These are phyloP conservation scores for Mollisiaceae sp. DNA, from an alignment of 2,329 filamentous ascomycete species.

Conservation along the genomic window DNA sequence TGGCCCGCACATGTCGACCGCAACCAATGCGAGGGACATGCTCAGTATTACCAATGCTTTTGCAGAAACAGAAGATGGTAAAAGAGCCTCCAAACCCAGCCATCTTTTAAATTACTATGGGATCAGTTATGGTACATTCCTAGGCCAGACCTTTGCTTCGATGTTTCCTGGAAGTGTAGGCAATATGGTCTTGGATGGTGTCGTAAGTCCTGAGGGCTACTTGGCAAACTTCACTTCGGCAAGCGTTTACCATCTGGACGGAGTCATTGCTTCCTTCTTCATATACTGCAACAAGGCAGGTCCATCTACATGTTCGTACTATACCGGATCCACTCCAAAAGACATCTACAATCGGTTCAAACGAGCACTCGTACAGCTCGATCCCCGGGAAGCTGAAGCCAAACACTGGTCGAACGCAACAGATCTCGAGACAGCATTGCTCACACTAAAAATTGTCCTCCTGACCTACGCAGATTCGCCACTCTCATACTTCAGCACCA, in stretches of 20 bases:
- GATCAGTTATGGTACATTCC: conserved; percentile 53
- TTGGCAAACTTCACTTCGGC: conserved; percentile 45
- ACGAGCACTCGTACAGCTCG: no score
- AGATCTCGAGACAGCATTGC: no score
- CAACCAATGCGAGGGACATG: conserved; percentile 42
- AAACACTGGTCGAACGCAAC: no score
- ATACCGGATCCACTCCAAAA: conserved; percentile 23
- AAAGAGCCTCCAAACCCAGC: conserved; percentile 14
- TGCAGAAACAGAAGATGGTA: conserved; percentile 26
- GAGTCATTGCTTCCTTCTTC: conserved; percentile 35
- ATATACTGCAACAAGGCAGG: conserved; percentile 44
- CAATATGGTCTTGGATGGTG: conserved; percentile 44
- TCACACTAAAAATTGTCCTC: no score
- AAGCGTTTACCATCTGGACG: conserved; percentile 31
- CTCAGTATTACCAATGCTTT: conserved; percentile 41
- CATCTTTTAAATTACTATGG: conserved; percentile 52
- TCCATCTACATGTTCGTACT: conserved; percentile 28
- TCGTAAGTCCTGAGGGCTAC: conserved; percentile 35
- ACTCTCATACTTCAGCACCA: no score
- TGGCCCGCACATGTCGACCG: conserved; percentile 41
- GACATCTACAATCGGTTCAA: conserved; percentile 4
- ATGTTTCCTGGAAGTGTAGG: conserved; percentile 50
- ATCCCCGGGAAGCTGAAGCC: no score
- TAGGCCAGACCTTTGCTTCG: conserved; percentile 50
- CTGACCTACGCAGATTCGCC: no score